Conservation (phyloP, 202 grass and related monocot species). For the Eragrostis tef region DNA sequence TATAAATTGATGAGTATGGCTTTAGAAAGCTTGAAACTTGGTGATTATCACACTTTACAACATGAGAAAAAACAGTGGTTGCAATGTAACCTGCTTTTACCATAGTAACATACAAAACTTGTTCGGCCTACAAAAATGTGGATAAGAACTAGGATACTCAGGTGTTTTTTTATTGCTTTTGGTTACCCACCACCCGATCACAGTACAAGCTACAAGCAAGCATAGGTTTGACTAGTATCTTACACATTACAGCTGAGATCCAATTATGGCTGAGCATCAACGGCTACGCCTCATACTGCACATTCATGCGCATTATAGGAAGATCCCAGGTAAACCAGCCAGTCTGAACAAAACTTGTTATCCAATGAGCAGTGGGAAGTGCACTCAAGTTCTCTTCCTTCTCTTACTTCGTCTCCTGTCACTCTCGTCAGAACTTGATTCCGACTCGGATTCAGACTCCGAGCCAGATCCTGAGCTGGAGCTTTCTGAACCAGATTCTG, state of each 20-base stretch:
- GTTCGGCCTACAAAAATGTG: neutral
- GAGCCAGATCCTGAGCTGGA: constrained; percentile 58
- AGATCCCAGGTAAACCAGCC: constrained; percentile 22
- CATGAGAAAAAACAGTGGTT: neutral
- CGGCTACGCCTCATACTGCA: constrained; percentile 3
- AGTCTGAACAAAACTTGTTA: constrained; percentile 19
- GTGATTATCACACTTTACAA: neutral
- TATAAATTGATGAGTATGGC: neutral
- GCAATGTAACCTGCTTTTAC: neutral
- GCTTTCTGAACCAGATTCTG: constrained; percentile 54
- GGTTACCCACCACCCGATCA: neutral
- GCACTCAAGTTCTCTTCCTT: constrained; percentile 52
- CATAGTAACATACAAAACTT: constrained; percentile 40
- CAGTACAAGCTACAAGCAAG: neutral
- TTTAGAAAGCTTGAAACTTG: neutral
- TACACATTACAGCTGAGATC: constrained; percentile 32
- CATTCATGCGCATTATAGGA: neutral
- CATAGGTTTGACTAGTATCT: constrained; percentile 9
- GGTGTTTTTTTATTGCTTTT: neutral
- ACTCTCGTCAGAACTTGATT: constrained; percentile 60
- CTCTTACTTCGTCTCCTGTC: constrained; percentile 64
- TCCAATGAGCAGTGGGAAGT: neutral
- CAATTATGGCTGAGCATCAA: constrained; percentile 16
- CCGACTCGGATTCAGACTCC: constrained; percentile 40
- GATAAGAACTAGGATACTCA: neutral